Conservation (phyloP, 176 grass and related monocot genomes). For the Oryza rufipogon region DNA sequence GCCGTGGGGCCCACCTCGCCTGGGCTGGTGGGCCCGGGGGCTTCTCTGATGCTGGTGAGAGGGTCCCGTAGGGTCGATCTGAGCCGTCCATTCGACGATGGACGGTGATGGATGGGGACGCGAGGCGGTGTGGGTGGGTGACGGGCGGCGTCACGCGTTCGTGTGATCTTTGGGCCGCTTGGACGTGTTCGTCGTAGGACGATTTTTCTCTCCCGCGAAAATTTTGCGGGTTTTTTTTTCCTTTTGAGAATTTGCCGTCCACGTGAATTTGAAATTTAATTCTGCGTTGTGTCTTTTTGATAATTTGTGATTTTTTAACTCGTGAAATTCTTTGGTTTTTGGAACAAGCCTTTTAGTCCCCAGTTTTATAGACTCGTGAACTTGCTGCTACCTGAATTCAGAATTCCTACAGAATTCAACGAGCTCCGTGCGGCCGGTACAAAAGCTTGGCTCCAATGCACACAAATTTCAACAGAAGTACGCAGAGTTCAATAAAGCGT, state of each 20-base stretch:
- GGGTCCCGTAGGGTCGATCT: not conserved
- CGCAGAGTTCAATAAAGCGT: not conserved
- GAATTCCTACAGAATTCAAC: not conserved
- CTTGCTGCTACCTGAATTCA: not conserved
- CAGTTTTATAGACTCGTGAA: too few relatives aligned
- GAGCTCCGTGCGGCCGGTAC: not conserved
- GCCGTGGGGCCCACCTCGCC: not conserved
- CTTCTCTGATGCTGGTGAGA: not conserved
- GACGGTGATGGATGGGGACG: not conserved
- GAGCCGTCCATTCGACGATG: not conserved
- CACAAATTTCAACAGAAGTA: not conserved
- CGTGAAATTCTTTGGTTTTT: not conserved
- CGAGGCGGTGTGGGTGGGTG: not conserved
- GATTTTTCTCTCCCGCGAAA: not conserved
- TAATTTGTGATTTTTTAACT: not conserved
- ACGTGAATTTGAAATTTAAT: not conserved
- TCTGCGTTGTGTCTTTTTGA: too few relatives aligned
- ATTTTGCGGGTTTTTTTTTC: not conserved
- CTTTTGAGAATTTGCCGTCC: not conserved
- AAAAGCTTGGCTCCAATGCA: not conserved
- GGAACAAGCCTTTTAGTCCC: not conserved
- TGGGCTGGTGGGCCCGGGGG: not conserved
- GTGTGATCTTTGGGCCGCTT: conserved; percentile 1
- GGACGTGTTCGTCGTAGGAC: not conserved
- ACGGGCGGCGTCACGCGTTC: not conserved